phyloP scores from a whole-genome alignment of 192 early-diverging fungal genomes.

The Globomyces pollinis-pini region DNA sequence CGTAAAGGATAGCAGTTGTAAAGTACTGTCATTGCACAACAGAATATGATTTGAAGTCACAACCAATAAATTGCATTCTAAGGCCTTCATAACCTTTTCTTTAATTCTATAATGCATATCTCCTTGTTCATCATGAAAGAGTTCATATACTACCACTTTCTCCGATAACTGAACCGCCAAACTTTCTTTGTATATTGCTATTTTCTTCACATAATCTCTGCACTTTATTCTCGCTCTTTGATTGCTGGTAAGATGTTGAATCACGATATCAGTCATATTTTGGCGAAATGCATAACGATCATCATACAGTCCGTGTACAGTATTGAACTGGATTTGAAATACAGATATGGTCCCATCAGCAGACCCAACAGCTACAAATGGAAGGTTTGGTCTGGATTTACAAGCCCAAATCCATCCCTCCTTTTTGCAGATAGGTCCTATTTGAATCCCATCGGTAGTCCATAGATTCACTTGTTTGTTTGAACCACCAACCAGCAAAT shows the following conservation, averaged over 20 bases:
- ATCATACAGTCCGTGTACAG: conserved; percentile 50
- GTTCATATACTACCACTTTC: conserved; percentile 49
- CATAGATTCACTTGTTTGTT: conserved; percentile 48
- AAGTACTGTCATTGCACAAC: conserved; percentile 40
- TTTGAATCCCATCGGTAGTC: conserved; percentile 44
- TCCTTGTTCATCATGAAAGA: conserved; percentile 43
- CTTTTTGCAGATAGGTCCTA: conserved; percentile 38
- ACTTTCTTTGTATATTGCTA: conserved; percentile 46
- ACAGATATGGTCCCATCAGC: conserved; percentile 47
- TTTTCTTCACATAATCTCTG: conserved; percentile 53
- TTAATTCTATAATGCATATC: conserved; percentile 58
- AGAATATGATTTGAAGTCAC: conserved; percentile 51
- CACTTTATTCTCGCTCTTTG: conserved; percentile 50
- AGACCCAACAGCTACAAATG: conserved; percentile 46
- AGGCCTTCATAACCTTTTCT: conserved; percentile 45
- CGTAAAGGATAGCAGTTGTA: conserved; percentile 41
- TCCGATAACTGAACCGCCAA: conserved; percentile 53
- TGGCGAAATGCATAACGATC: conserved; percentile 51
- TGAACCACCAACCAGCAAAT: conserved; percentile 43
- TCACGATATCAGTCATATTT: conserved; percentile 58
- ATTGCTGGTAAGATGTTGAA: conserved; percentile 44
- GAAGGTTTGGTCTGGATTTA: conserved; percentile 34
- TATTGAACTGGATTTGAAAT: conserved; percentile 45
- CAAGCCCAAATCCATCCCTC: conserved; percentile 49
- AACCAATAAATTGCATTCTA: conserved; percentile 52